Evolutionary conservation across 371 early-diverging fungal genomes (phyloP).

Genomic region (Syncephalastrum monosporum): DNA sequence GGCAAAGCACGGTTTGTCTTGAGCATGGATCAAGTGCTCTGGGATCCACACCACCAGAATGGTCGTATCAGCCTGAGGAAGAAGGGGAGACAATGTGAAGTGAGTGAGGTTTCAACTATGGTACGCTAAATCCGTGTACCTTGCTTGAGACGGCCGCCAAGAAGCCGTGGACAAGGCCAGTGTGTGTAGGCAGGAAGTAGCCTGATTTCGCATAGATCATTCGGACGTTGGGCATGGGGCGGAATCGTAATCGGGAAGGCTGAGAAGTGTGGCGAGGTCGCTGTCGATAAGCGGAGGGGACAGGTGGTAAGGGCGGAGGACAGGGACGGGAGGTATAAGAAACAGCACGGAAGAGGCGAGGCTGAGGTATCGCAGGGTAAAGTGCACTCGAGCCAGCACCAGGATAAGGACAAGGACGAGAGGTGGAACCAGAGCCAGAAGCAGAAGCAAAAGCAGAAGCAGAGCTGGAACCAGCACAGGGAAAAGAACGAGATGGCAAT

Average conservation of each 20-base stretch:
- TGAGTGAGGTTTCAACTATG: neutral
- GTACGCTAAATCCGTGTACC: neutral
- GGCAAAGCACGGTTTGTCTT: conserved; percentile 26
- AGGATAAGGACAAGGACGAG: neutral
- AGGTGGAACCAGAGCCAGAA: too few species aligned
- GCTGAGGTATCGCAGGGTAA: neutral
- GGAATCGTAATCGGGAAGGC: neutral
- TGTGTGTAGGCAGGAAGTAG: conserved; percentile 20
- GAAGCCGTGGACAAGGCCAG: conserved; percentile 32
- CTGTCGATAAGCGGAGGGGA: conserved; percentile 6
- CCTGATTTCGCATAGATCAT: conserved; percentile 45
- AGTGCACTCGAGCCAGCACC: neutral
- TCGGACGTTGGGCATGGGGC: conserved; percentile 15
- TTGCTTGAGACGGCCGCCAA: conserved; percentile 15
- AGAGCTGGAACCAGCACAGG: too few species aligned
- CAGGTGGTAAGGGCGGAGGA: conserved; percentile 12
- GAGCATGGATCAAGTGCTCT: conserved; percentile 32
- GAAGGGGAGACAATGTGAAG: conserved; percentile 4
- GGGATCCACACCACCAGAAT: conserved; percentile 40
- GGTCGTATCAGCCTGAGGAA: conserved; percentile 14
- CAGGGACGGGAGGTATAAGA: neutral
- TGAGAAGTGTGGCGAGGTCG: neutral
- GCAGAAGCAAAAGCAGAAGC: too few species aligned
- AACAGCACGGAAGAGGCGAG: neutral
- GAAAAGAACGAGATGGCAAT: neutral